Evolutionary conservation across 2,329 filamentous ascomycete genomes (phyloP), one percentile per base, ranked within the genome.

Genomic region (Amylocarpus encephaloides): DNA sequence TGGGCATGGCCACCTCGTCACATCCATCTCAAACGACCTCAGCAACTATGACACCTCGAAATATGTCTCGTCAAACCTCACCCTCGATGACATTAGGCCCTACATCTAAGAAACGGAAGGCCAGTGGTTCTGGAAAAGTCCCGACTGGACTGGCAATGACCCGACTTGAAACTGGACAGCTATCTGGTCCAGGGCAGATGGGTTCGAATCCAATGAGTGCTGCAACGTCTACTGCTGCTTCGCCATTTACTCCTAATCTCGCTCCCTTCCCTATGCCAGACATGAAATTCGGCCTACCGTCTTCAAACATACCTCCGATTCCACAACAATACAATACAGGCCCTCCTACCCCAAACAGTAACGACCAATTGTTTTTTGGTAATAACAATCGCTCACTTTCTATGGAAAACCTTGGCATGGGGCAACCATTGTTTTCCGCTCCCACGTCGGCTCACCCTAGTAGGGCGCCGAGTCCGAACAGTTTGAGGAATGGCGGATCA

Each of bases 81-180:
- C 87, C 88, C 1, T 77, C 70, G 43, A 79, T 76, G 12, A 76
- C 82, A 46, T 70, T 75, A 30, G 85, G 82, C 1, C 86, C 86
- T 1, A 75, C 75, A 32, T 77, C 80, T 39, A 95, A 94, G 73
- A 90, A 90, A 70, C 79, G 90, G 55, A 95, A 95, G 67, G 82
- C 85, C 5, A 90, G 84, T 65, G 77, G 77, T 36, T 78, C 80
- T 13, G 69, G 73, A 32, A 88, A 88, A 66, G 71, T 94, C 12
- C 86, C 88, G 0, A 82, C 78, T 15, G 83, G 80, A 13, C 69
- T 95, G 59, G 79, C 84, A 6, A 95, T 95, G 90, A 95, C 90
- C 1, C 82, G 82, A 49, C 73, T 93, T 33, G 86, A 93, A 59
- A 83, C 80, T 1, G 71, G 66, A 49, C 71, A 71, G 35, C 6